phyloP scores from a whole-genome alignment of 345 rosid genomes.

The Eutrema heterophyllum region DNA sequence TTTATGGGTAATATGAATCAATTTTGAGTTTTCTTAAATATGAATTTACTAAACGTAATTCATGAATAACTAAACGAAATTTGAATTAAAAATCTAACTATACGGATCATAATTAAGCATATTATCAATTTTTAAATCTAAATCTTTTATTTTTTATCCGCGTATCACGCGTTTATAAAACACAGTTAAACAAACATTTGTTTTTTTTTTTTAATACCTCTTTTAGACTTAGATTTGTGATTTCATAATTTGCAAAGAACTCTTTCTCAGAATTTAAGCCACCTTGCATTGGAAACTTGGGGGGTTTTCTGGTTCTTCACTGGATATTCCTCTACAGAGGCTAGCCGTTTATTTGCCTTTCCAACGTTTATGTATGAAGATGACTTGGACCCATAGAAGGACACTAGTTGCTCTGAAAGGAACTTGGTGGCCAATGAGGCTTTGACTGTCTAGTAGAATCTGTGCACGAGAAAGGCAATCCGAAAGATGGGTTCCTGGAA shows the following conservation, averaged over 20 bases:
- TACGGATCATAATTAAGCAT: too few species aligned
- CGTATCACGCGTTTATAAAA: too few species aligned
- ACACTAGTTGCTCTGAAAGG: conserved; percentile 32
- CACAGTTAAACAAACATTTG: too few species aligned
- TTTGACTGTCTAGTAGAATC: conserved; percentile 29
- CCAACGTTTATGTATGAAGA: conserved; percentile 24
- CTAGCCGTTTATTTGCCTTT: conserved; percentile 39
- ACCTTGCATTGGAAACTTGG: conserved; percentile 32
- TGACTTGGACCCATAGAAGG: conserved; percentile 23
- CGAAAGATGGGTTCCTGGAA: conserved; percentile 30
- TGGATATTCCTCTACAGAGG: conserved; percentile 18
- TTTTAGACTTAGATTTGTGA: too few species aligned
- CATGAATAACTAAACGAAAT: too few species aligned
- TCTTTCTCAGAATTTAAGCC: conserved; percentile 14
- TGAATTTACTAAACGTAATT: too few species aligned
- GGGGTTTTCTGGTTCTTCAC: conserved; percentile 26
- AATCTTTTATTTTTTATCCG: too few species aligned
- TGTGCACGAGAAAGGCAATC: conserved; percentile 40
- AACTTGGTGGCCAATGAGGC: conserved; percentile 24
- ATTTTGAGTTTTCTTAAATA: too few species aligned
- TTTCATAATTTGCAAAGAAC: neutral
- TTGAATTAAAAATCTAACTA: too few species aligned
- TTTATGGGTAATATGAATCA: too few species aligned
- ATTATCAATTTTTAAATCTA: too few species aligned
- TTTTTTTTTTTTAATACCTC: too few species aligned